These are phyloP conservation scores for Ascobolus immersus DNA, from an alignment of 495 filamentous ascomycete species.

Conservation along the genomic window DNA sequence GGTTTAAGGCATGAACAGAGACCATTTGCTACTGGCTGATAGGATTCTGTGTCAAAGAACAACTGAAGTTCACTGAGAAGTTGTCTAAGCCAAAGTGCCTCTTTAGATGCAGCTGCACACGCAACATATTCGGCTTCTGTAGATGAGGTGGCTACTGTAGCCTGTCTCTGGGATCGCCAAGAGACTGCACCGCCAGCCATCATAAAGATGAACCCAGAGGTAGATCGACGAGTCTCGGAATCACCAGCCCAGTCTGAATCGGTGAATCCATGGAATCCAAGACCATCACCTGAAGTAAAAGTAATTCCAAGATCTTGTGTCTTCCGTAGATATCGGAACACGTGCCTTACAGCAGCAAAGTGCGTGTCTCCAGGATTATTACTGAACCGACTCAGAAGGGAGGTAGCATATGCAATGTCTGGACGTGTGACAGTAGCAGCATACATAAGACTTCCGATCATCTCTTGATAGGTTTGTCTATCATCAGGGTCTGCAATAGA, in stretches of 20 bases:
- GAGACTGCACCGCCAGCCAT: not conserved
- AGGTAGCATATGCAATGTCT: constrained; percentile 1
- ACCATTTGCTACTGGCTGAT: no score
- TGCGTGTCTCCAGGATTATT: not conserved
- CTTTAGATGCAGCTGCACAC: no score
- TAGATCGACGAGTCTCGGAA: not conserved
- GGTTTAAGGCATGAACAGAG: no score
- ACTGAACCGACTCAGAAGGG: not conserved
- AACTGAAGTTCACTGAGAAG: no score
- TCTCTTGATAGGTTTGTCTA: no score
- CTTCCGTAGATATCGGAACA: not conserved
- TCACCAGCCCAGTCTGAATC: not conserved
- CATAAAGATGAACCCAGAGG: not conserved
- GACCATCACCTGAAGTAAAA: no score
- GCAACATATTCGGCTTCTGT: constrained; percentile 2
- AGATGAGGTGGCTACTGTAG: not conserved
- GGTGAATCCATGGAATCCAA: not conserved
- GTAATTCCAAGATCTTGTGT: not conserved
- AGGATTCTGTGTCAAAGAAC: no score
- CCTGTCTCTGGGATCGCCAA: constrained; percentile 2
- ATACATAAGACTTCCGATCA: constrained; percentile 1
- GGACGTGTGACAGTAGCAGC: not conserved
- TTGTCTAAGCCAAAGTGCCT: no score
- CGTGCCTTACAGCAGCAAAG: not conserved
- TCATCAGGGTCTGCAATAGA: no score